Conservation (phyloP, 2,329 filamentous ascomycete genomes). For the Boeremia lycopersici region DNA sequence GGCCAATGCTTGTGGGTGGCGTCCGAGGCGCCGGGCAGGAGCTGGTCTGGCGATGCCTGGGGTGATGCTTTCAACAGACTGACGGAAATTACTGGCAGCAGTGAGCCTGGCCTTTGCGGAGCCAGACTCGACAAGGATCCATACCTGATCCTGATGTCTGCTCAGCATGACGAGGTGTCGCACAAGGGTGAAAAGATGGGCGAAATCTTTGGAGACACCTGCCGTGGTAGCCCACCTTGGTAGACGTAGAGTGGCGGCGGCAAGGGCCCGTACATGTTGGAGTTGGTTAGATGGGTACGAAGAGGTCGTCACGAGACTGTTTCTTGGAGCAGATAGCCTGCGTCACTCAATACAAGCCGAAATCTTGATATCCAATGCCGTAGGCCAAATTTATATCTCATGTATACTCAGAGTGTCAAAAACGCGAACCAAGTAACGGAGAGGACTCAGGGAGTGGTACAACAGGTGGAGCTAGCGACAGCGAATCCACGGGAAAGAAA, state of each 20-base stretch:
- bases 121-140: background rate
- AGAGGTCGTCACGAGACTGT: too few species aligned
- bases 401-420: too few species aligned
- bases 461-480: too few species aligned
- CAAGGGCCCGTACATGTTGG: too few species aligned
- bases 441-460: too few species aligned
- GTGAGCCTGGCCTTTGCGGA: background rate
- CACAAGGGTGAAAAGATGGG: background rate
- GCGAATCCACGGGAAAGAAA: too few species aligned
- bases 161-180: background rate
- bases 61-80: background rate
- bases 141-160: background rate
- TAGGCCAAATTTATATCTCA: too few species aligned
- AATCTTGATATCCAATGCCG: too few species aligned
- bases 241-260: background rate
- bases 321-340: too few species aligned
- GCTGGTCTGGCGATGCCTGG: background rate
- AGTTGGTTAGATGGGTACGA: too few species aligned
- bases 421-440: too few species aligned
- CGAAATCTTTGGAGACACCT: background rate
- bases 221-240: background rate
- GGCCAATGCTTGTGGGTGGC: background rate
- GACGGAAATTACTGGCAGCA: background rate
- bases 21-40: background rate
- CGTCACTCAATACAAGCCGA: too few species aligned